A percentile compares a stretch with the other conserved stretches of the same genome.
phyloP scores from a whole-genome alignment of 2,329 filamentous ascomycete species.

The Penicillium carneum region DNA sequence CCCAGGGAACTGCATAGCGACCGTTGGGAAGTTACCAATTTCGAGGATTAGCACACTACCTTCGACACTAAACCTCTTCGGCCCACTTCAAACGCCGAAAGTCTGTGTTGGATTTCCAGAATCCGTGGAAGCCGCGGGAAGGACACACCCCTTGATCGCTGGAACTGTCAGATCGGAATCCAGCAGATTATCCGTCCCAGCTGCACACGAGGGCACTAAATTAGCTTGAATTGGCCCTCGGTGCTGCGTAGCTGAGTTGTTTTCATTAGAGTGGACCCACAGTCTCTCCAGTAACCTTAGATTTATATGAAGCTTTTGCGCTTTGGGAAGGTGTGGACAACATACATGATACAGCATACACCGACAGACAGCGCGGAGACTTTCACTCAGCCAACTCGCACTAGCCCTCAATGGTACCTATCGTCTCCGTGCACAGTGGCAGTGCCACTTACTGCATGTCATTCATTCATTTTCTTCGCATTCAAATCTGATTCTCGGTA shows the following conservation, averaged over 20 bases:
- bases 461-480: neutral
- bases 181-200: constrained; percentile 1
- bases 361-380: neutral
- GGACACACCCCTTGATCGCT: constrained; percentile 19
- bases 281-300: constrained; percentile 12
- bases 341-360: neutral
- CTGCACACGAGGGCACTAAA: constrained; percentile 7
- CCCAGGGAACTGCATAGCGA: neutral
- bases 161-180: constrained; percentile 19
- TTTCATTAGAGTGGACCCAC: constrained; percentile 11
- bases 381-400: neutral
- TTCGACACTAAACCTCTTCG: constrained; percentile 6
- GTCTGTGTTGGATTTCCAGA: constrained; percentile 13
- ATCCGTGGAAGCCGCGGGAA: constrained; percentile 12
- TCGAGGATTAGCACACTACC: neutral
- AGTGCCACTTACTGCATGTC: neutral
- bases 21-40: neutral
- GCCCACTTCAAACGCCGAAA: constrained; percentile 20
- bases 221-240: neutral
- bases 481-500: neutral
- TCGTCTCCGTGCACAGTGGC: neutral
- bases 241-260: neutral
- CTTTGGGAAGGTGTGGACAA: constrained; percentile 19
- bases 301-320: constrained; percentile 7
- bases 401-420: constrained; percentile 2